phyloP scores from a whole-genome alignment of 2,329 filamentous ascomycete genomes.

The Raffaelea albimanens region DNA sequence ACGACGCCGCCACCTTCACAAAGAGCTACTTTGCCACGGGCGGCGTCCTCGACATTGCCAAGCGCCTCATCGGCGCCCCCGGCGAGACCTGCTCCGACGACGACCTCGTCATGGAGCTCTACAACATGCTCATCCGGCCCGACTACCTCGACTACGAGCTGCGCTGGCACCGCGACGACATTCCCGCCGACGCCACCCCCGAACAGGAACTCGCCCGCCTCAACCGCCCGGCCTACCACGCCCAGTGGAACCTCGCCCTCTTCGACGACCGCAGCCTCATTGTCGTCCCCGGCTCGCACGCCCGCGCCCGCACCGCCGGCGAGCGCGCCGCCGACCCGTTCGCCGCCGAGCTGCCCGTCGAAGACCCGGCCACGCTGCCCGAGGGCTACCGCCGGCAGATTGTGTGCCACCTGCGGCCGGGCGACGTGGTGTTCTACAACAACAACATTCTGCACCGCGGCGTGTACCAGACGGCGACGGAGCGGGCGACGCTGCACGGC shows the following conservation, averaged over 20 bases:
- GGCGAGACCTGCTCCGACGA: slow-evolving; percentile 35
- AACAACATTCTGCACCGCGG: slow-evolving; percentile 79
- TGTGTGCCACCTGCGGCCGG: slow-evolving; percentile 56
- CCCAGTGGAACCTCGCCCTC: slow-evolving; percentile 81
- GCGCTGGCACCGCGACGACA: slow-evolving; percentile 80
- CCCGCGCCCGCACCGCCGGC: slow-evolving; percentile 55
- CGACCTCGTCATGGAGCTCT: slow-evolving; percentile 74
- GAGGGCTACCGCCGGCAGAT: slow-evolving; percentile 52
- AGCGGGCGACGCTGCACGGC: slow-evolving; percentile 64
- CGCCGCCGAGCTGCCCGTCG: slow-evolving; percentile 50
- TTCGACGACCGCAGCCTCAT: slow-evolving; percentile 66
- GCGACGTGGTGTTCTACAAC: slow-evolving; percentile 81
- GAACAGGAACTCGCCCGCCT: slow-evolving; percentile 60
- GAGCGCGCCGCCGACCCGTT: slow-evolving; percentile 63
- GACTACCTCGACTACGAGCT: slow-evolving; percentile 57
- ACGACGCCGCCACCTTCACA: slow-evolving; percentile 52
- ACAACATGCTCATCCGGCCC: slow-evolving; percentile 75
- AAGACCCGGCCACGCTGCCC: slow-evolving; percentile 31
- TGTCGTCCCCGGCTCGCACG: slow-evolving; percentile 69
- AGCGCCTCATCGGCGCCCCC: slow-evolving; percentile 47
- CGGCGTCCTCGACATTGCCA: slow-evolving; percentile 52
- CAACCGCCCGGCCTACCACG: slow-evolving; percentile 54
- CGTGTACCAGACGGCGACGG: slow-evolving; percentile 47
- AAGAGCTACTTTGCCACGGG: slow-evolving; percentile 61
- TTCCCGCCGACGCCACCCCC: slow-evolving; percentile 52